phyloP scores from a whole-genome alignment of 306 rosid genomes.

The Quercus wislizeni region DNA sequence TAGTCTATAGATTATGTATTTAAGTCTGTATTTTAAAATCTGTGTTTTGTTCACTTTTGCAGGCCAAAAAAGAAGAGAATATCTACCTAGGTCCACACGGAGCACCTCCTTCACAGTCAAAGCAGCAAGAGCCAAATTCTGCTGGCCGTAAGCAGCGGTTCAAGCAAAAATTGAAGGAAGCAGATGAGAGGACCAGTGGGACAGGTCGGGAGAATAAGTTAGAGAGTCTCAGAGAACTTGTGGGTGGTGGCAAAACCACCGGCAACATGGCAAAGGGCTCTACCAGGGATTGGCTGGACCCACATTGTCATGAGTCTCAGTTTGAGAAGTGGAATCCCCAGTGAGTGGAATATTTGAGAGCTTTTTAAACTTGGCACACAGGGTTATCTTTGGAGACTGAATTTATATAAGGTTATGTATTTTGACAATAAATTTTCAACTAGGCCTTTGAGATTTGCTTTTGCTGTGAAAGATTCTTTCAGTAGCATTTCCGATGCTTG shows the following conservation, averaged over 20 bases:
- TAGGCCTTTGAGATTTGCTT: conserved; percentile 2
- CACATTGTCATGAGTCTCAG: conserved; percentile 87
- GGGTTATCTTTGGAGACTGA: conserved; percentile 13
- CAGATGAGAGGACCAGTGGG: conserved; percentile 61
- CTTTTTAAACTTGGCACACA: neutral
- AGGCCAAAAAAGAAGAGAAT: conserved; percentile 68
- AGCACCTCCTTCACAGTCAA: conserved; percentile 81
- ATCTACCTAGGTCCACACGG: conserved; percentile 96
- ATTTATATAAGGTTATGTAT: conserved; percentile 28
- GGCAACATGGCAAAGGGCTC: conserved; percentile 48
- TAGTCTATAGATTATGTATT: neutral
- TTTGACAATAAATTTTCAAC: conserved; percentile 26
- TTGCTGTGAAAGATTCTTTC: neutral
- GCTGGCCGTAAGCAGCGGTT: conserved; percentile 67
- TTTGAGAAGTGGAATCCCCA: conserved; percentile 65
- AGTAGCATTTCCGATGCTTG: no score
- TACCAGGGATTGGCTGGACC: conserved; percentile 87
- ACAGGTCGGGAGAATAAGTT: conserved; percentile 82
- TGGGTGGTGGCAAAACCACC: conserved; percentile 60
- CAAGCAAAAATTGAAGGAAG: conserved; percentile 90
- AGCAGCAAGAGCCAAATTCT: conserved; percentile 60
- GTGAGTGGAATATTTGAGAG: conserved; percentile 17
- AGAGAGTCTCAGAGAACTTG: conserved; percentile 86
- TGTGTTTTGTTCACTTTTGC: conserved; percentile 17
- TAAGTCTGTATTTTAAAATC: neutral